phyloP scores from a whole-genome alignment of 1,284 basidiomycete species.

The Anthracocystis walkeri region DNA sequence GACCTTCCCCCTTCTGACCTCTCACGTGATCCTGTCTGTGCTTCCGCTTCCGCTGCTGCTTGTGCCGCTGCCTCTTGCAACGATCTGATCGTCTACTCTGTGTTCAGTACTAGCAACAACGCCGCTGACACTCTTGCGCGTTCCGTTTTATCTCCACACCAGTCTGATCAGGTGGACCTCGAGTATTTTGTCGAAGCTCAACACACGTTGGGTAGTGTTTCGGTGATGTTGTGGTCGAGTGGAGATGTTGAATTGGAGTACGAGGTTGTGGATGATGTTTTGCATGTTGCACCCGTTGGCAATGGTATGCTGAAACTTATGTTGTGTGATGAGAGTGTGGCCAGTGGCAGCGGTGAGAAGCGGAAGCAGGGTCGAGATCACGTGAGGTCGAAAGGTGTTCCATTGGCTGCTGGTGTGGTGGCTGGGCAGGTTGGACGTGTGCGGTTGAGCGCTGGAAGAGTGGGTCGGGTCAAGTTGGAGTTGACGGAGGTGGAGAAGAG shows the following conservation, averaged over 20 bases:
- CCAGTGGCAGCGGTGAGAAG: conserved; percentile 7
- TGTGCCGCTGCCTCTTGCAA: conserved; percentile 10
- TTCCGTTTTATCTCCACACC: conserved; percentile 7
- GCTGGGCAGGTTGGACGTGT: conserved; percentile 14
- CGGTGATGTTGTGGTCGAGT: conserved; percentile 24
- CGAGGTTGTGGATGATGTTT: conserved; percentile 9
- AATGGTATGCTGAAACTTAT: conserved; percentile 3
- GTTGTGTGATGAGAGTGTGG: conserved; percentile 8
- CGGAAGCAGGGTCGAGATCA: conserved; percentile 19
- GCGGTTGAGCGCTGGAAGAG: neutral
- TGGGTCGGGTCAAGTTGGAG: conserved; percentile 21
- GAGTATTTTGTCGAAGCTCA: conserved; percentile 51
- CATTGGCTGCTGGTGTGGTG: conserved; percentile 15
- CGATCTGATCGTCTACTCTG: conserved; percentile 12
- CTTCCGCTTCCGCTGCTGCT: conserved; percentile 10
- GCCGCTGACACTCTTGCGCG: conserved; percentile 28
- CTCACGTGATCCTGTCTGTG: conserved; percentile 11
- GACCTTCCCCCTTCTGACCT: conserved; percentile 11
- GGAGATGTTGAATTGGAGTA: conserved; percentile 18
- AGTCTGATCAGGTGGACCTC: conserved; percentile 33
- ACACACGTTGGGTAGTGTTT: conserved; percentile 32
- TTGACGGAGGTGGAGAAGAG: conserved; percentile 19
- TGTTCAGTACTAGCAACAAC: conserved; percentile 12
- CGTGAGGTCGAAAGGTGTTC: conserved; percentile 11
- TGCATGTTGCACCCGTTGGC: conserved; percentile 11